A percentile compares a stretch with the other conserved stretches of the same genome.
Conservation (phyloP, 2,329 filamentous ascomycete species). For the Pestalotiopsis sp. region DNA sequence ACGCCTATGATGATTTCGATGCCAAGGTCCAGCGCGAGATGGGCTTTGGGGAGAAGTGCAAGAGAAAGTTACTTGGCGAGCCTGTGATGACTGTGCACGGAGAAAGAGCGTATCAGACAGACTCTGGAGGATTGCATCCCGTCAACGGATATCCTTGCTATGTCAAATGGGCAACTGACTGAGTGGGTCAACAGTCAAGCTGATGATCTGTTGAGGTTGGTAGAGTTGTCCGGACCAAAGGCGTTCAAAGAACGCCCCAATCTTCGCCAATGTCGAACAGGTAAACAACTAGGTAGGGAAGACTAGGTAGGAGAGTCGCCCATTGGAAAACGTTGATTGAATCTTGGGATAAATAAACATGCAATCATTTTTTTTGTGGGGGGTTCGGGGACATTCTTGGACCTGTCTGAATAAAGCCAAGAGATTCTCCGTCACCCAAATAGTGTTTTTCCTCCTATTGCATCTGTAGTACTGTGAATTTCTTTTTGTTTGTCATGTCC, state of each 20-base stretch:
- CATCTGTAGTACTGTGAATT: neutral
- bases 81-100: constrained; percentile 11
- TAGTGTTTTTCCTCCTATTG: neutral
- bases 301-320: no score
- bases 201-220: neutral
- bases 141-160: constrained; percentile 16
- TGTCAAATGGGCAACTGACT: constrained; percentile 9
- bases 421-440: neutral
- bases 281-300: no score
- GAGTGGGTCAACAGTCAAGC: neutral
- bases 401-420: neutral
- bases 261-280: no score
- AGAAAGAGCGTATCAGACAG: constrained; percentile 17
- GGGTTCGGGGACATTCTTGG: no score
- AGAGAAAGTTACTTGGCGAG: neutral
- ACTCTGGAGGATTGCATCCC: constrained; percentile 13
- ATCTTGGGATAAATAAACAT: no score
- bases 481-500: neutral
- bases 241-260: no score
- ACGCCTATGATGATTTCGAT: constrained; percentile 16
- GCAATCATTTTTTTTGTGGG: no score
- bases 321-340: no score
- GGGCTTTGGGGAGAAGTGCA: neutral
- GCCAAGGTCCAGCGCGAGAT: constrained; percentile 2
- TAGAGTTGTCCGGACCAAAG: no score